Evolutionary conservation across 1,284 basidiomycete genomes (phyloP).

Genomic region (Austroboletus sp.): DNA sequence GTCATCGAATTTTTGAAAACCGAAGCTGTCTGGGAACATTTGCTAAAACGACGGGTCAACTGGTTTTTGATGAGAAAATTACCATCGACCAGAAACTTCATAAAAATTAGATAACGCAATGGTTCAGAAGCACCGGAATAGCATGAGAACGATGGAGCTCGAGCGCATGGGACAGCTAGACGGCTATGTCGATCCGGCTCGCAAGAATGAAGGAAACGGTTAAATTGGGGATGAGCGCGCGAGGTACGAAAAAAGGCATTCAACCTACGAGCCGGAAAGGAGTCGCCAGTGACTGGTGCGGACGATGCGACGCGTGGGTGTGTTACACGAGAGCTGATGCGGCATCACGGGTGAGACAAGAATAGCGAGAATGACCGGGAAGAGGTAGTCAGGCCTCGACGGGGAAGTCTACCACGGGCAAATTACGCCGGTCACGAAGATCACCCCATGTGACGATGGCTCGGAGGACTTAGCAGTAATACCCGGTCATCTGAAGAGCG

Average conservation of each 20-base stretch:
- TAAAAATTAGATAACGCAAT: conserved; percentile 33
- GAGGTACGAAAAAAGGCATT: not conserved
- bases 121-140: conserved; percentile 79
- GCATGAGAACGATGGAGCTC: conserved; percentile 68
- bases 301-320: conserved; percentile 28
- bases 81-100: no score
- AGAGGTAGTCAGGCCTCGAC: conserved; percentile 22
- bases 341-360: conserved; percentile 41
- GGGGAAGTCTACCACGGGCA: no score
- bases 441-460: no score
- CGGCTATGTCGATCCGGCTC: not conserved
- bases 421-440: no score
- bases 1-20: no score
- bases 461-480: no score
- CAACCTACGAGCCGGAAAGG: conserved; percentile 47
- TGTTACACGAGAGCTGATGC: conserved; percentile 29
- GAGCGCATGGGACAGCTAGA: conserved; percentile 43
- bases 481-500: no score
- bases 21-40: conserved; percentile 2
- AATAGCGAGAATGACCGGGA: conserved; percentile 44
- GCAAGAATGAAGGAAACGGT: conserved; percentile 31
- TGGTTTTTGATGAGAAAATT: no score
- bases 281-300: conserved; percentile 47
- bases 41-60: no score
- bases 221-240: conserved; percentile 21